Base-by-base conservation (phyloP, 331 rosid genomes). In the Malus hybrid region DNA sequence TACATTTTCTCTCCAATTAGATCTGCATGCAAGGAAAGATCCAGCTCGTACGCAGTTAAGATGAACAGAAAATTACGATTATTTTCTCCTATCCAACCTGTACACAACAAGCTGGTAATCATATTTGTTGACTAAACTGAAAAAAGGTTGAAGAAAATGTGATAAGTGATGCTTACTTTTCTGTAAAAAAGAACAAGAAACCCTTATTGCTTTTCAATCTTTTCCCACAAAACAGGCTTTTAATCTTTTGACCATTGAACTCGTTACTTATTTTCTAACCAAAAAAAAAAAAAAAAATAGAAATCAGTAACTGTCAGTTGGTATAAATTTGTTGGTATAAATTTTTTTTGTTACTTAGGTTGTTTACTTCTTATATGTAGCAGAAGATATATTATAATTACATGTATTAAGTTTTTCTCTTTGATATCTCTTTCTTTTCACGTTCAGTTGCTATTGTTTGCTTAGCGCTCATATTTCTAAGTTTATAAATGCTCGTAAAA, bases 81-180 rank as follows among this genome's bases (percentile, higher is more conserved):
- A 76, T 83, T 79, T 78, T 79, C 73, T 67, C 57, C 66, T 11
- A 74, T 80, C 84, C 77, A 80, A 77, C 81, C 88, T 91, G 97
- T 87, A 82, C 28, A 70, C 92, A 77, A 78, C 83, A 71, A 79
- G 75, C 28, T 50, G 71, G 91, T 82, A 86, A 89, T 89, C 89
- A 91, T 91, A 72, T 71, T 76, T 88, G 95, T 89, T 91, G 95
- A 91, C 95, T 85, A 86, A 82, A 75, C 69, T 65, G 77, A 44
- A 78, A 28, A 65, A 80, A 36, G 77, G 73, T 65, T 52, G 82
- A 80, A 77, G 63, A 75, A 86, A 80, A 73, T 80, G 75, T 55
- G 61, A 70, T 78, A 67, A 83, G 81, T 78, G 86, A 76, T 67
- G 68, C 80, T 80, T 64, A 28, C 86, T 84, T 85, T 85, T 75